A percentile compares a stretch with the other conserved stretches of the same genome.
Evolutionary conservation across 2,329 filamentous ascomycete genomes (phyloP).

Genomic region (Penicillium sp.): DNA sequence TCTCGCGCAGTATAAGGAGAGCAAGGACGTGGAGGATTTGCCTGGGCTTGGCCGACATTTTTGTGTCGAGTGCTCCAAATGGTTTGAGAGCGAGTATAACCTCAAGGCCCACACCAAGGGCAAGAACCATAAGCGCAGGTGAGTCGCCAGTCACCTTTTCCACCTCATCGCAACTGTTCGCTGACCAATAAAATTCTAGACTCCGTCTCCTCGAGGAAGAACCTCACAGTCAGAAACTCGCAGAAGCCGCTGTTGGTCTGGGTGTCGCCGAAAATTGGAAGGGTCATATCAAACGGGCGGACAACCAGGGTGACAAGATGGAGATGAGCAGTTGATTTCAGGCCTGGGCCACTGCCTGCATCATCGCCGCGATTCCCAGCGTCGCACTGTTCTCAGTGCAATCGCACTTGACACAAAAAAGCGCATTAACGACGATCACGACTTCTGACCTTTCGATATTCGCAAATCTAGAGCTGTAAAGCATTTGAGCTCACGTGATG

Average conservation of each 20-base stretch:
- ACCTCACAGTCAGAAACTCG: slow-evolving; percentile 83
- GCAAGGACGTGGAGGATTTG: slow-evolving; percentile 82
- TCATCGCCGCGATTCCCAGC: background rate
- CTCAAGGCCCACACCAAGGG: slow-evolving; percentile 76
- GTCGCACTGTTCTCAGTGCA: background rate
- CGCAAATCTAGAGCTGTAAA: slow-evolving; percentile 7
- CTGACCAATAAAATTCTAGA: slow-evolving; percentile 51
- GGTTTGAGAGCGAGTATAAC: slow-evolving; percentile 85
- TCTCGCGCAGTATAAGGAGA: slow-evolving; percentile 75
- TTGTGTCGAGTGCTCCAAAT: slow-evolving; percentile 93
- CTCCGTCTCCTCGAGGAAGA: slow-evolving; percentile 81
- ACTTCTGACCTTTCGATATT: slow-evolving; percentile 9
- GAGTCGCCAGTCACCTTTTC: slow-evolving; percentile 16
- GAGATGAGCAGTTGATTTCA: slow-evolving; percentile 48
- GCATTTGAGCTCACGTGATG: slow-evolving; percentile 28
- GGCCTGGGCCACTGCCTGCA: background rate
- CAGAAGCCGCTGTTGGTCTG: slow-evolving; percentile 78
- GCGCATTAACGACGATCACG: slow-evolving; percentile 15
- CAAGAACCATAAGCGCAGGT: slow-evolving; percentile 94
- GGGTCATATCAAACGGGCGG: slow-evolving; percentile 31
- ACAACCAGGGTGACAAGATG: slow-evolving; percentile 59
- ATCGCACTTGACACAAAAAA: slow-evolving; percentile 1
- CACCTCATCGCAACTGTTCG: background rate
- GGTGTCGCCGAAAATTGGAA: slow-evolving; percentile 31
- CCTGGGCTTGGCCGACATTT: slow-evolving; percentile 85